These are phyloP conservation scores for Suillus bovinus DNA, from an alignment of 768 basidiomycete species.

Conservation along the genomic window DNA sequence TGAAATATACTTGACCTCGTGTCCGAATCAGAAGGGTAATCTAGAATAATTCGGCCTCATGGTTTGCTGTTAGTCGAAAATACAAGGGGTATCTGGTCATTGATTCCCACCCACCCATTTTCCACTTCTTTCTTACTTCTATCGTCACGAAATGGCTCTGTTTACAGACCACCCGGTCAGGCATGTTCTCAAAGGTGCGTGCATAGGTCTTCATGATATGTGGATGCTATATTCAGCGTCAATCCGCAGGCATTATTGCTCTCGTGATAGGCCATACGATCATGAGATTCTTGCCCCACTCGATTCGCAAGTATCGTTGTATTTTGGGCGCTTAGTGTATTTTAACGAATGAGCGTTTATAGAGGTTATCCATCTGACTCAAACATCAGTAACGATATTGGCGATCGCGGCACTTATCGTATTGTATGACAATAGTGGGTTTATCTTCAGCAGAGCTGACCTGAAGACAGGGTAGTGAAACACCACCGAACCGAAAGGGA, in stretches of 20 bases:
- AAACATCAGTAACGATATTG: conserved; percentile 71
- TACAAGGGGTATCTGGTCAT: conserved; percentile 3
- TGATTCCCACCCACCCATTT: conserved; percentile 31
- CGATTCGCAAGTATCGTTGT: conserved; percentile 30
- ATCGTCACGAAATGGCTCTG: conserved; percentile 27
- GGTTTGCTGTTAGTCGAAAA: conserved; percentile 19
- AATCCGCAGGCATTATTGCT: conserved; percentile 45
- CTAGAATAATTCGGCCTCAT: conserved; percentile 19
- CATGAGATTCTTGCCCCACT: conserved; percentile 46
- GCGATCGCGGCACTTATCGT: conserved; percentile 65
- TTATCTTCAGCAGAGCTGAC: background rate
- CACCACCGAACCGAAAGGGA: conserved; percentile 61
- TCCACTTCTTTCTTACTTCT: conserved; percentile 17
- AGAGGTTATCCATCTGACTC: conserved; percentile 69
- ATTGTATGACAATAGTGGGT: conserved; percentile 41
- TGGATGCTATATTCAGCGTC: conserved; percentile 8
- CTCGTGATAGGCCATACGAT: conserved; percentile 50
- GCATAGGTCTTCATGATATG: background rate
- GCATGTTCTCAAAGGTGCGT: conserved; percentile 32
- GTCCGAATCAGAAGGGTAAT: conserved; percentile 17
- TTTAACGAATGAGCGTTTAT: conserved; percentile 10
- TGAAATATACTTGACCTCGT: conserved; percentile 28
- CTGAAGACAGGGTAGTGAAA: conserved; percentile 53
- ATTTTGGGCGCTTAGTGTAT: conserved; percentile 7
- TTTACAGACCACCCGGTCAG: conserved; percentile 36